Conservation (phyloP, 1,139 yeast species). For the Insectozyma bohioensis region DNA sequence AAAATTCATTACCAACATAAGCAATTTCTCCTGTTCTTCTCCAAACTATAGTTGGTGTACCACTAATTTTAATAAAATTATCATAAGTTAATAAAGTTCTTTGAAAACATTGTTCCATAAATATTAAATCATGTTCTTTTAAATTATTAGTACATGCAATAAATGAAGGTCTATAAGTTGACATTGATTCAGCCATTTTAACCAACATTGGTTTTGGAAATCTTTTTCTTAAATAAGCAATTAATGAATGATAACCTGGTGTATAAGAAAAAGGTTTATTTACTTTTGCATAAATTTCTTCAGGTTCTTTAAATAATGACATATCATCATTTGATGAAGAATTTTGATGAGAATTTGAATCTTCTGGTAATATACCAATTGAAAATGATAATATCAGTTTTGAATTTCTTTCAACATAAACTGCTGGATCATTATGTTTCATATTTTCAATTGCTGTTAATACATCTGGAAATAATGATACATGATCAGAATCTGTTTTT, state of each 20-base stretch:
- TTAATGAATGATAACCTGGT: conserved; percentile 82
- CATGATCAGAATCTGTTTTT: conserved; percentile 32
- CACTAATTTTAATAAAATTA: conserved; percentile 76
- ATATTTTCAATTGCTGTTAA: conserved; percentile 48
- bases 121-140: conserved; percentile 86
- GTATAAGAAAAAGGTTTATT: conserved; percentile 81
- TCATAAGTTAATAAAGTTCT: conserved; percentile 87
- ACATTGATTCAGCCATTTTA: conserved; percentile 85
- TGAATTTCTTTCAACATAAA: conserved; percentile 39
- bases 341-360: conserved; percentile 19
- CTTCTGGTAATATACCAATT: conserved; percentile 49
- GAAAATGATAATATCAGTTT: conserved; percentile 54
- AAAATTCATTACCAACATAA: conserved; percentile 89
- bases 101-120: conserved; percentile 96
- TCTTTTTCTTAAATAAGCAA: conserved; percentile 69
- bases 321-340: conserved; percentile 13
- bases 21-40: conserved; percentile 94
- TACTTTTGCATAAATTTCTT: conserved; percentile 77
- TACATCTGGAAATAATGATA: conserved; percentile 54
- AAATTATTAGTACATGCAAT: conserved; percentile 89
- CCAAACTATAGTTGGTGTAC: conserved; percentile 96
- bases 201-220: conserved; percentile 72
- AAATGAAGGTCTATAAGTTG: conserved; percentile 85
- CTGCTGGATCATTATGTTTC: conserved; percentile 39
- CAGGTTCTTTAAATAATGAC: conserved; percentile 58